Percentiles rank a stretch among this genome's conserved stretches.
phyloP scores from a whole-genome alignment of 768 basidiomycete species.

The Kwoniella dendrophila region DNA sequence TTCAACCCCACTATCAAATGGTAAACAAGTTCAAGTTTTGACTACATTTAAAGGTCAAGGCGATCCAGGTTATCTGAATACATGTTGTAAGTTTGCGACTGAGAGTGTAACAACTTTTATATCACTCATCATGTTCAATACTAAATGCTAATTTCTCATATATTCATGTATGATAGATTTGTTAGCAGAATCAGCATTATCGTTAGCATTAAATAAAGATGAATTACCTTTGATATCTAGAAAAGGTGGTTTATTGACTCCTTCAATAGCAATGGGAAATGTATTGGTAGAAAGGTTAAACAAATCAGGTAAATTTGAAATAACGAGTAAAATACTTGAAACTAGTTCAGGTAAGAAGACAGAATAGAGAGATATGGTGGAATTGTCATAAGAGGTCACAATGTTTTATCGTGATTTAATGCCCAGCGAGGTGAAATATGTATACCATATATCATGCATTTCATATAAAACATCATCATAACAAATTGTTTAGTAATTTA shows the following conservation, averaged over 20 bases:
- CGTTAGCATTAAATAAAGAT: slow-evolving; percentile 63
- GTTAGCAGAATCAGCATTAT: slow-evolving; percentile 77
- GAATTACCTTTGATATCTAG: slow-evolving; percentile 64
- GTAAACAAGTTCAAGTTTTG: slow-evolving; percentile 60
- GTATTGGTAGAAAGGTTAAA: slow-evolving; percentile 70
- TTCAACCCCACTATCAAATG: slow-evolving; percentile 53
- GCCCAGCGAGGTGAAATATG: too few species aligned
- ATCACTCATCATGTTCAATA: too few species aligned
- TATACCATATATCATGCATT: slow-evolving; percentile 2
- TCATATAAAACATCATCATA: too few species aligned
- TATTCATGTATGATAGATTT: slow-evolving; percentile 61
- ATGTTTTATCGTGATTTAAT: too few species aligned
- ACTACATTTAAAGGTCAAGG: slow-evolving; percentile 68
- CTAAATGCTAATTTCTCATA: neutral
- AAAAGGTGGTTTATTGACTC: slow-evolving; percentile 78
- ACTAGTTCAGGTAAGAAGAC: slow-evolving; percentile 1
- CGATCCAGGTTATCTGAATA: slow-evolving; percentile 63
- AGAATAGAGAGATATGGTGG: neutral
- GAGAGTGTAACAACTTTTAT: too few species aligned
- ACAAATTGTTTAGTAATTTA: too few species aligned
- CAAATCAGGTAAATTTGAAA: slow-evolving; percentile 58
- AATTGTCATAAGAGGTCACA: too few species aligned
- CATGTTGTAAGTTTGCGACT: slow-evolving; percentile 43
- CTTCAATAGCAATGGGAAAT: slow-evolving; percentile 78
- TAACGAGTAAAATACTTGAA: slow-evolving; percentile 30